Conservation (phyloP, 108 stramenopile genomes). For the Cyclostephanos invisitatus region DNA sequence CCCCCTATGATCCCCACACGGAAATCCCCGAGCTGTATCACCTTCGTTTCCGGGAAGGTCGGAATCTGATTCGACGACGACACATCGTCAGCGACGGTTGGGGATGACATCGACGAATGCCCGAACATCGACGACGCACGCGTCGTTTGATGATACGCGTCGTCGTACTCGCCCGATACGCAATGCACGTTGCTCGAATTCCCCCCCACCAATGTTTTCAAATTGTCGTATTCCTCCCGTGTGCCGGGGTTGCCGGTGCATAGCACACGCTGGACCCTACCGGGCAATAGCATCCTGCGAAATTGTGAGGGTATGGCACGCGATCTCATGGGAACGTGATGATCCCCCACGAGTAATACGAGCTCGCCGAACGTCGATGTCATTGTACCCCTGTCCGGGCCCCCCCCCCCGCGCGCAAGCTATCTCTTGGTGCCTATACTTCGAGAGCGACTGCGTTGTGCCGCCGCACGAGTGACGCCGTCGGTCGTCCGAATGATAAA, state of each 20-base stretch:
- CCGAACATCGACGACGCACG: background rate
- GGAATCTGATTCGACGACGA: too few relatives aligned
- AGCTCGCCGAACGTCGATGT: constrained; percentile 87
- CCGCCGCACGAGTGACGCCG: too few relatives aligned
- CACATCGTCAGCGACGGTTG: too few relatives aligned
- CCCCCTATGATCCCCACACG: constrained; percentile 95
- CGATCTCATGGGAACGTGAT: constrained; percentile 92
- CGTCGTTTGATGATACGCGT: constrained; percentile 3
- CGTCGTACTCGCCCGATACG: constrained; percentile 90
- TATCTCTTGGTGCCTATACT: too few relatives aligned
- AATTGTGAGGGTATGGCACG: constrained; percentile 93
- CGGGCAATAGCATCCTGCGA: constrained; percentile 95
- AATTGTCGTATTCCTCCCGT: constrained; percentile 86
- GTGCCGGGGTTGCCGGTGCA: constrained; percentile 95
- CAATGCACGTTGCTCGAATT: constrained; percentile 93
- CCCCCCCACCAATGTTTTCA: constrained; percentile 64
- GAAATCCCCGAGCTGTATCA: constrained; percentile 91
- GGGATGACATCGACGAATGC: constrained; percentile 1
- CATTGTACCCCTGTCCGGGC: too few relatives aligned
- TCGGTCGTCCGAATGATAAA: too few relatives aligned
- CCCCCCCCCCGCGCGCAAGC: too few relatives aligned
- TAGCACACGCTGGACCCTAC: constrained; percentile 98
- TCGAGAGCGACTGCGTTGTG: too few relatives aligned
- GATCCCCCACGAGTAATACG: constrained; percentile 92
- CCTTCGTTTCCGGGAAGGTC: constrained; percentile 85